Base-by-base conservation (phyloP, 1,284 basidiomycete species). In the Trichosporon coremiiforme region DNA sequence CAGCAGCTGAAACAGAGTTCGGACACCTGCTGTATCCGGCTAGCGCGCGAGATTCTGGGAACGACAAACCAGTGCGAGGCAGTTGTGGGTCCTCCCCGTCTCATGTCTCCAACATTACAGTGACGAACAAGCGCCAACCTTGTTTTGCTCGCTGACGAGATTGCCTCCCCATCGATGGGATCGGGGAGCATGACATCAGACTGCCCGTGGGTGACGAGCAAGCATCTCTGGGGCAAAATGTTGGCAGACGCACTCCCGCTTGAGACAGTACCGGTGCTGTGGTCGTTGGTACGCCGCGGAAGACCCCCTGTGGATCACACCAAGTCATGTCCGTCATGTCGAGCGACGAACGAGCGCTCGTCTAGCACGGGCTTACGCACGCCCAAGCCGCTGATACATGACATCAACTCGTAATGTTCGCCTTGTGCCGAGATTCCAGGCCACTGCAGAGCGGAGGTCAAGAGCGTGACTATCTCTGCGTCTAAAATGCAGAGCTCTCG, bases 301-400 rank as follows among this genome's bases (percentile, higher is more conserved):
- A 17, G 10, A 25, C n/a, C 22, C 50, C 50, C n/a, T 53, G 50
- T 9, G 20, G 20, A 53, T 53, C 50, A 53, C 50, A 53, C 50
- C n/a, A 53, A 2, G 20, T 53, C 50, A 53, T 53, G 50, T 53
- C 20, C 50, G n/a, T 53, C 20, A 53, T 53, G 41, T 45, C 41
- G 50, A 53, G n/a, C 50, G 50, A 25, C 50, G n/a, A 53, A 53
- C 22, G 10, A 53, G n/a, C 20, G 50, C 50, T 25, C 22, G 50
- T 13, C 4, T 38, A 8, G 33, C 7, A 38, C 36, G 12, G 12
- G 36, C 50, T 53, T 53, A 53, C 41, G 41, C 41, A 45, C 41
- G 41, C 41, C n/a, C n/a, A 4, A 15, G 17, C 4, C 17, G 41
- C 41, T 15, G 41, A n/a, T 45, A n/a, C 41, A 45, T 45, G 15